Base-by-base conservation (phyloP, 495 filamentous ascomycete species). In the Daldinia concentrica region DNA sequence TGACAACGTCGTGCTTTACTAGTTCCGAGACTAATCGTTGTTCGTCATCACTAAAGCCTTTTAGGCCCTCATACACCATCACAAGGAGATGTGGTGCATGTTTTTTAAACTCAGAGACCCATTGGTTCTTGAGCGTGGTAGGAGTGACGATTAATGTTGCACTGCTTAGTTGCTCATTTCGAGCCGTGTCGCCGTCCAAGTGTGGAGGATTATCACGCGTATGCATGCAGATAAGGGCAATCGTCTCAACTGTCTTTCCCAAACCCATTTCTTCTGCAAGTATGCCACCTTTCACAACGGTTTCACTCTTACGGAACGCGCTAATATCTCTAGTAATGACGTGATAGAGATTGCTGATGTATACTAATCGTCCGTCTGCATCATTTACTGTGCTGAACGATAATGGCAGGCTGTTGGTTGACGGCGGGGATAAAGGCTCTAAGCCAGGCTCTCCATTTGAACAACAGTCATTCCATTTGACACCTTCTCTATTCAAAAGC, bases 221-320 rank as follows among this genome's bases (percentile, higher is more conserved):
- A 73, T 97, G 89, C 51, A 91, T 76, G 50, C 86, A 86, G 0
- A 97, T 90, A 19, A 98, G 79, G 2, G 91, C 87, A 51, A 95
- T 92, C 57, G 95, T 85, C 77, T 99, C 95, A 19, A 98, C 87
- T 0, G 95, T 98, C 77, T 99, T 99, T 1, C 95, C 95, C 4
- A 99, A 81, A 0, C 95, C 95, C 95, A 98, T 98, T 79, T 99
- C 95, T 78, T 99, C 95, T 0, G 94, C 93, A 22, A 99, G 85
- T 30, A 88, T 90, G 45, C 91, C 91, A 30, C 91, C 91, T 54
- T 83, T 87, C 30, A 92, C 61, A 1, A 68, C 61, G 39, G 48
- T 74, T 51, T 84, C 77, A 8, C 78, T 72, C 41, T 82, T 77
- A 29, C 72, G 60, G 73, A 89, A 89, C 7, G 78, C 50, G 27